A percentile compares a stretch with the other conserved stretches of the same genome.
These are phyloP conservation scores for Leishmania aethiopica DNA, from an alignment of 208 protist genomes.

Conservation along the genomic window DNA sequence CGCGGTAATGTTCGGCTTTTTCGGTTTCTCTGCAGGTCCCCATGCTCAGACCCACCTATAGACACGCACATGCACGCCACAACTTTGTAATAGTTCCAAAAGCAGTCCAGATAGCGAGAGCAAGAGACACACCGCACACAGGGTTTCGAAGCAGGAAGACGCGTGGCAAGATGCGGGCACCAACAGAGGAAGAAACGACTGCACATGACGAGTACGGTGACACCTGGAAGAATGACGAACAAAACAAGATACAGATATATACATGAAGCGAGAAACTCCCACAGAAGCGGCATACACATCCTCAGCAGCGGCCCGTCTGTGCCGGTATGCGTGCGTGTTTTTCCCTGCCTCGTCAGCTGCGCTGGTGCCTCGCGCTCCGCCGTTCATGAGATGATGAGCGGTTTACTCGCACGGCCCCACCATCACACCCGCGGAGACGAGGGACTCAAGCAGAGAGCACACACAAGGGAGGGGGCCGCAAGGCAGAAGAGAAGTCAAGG, in stretches of 20 bases:
- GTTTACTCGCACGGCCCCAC: neutral
- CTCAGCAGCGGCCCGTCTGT: neutral
- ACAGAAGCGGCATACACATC: neutral
- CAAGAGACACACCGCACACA: neutral
- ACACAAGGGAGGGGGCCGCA: neutral
- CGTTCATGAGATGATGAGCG: neutral
- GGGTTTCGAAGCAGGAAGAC: neutral
- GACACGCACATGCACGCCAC: neutral
- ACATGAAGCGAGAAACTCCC: neutral
- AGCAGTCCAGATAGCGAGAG: neutral
- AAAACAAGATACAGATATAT: neutral
- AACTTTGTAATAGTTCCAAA: neutral
- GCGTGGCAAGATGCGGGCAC: neutral
- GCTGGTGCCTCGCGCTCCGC: neutral
- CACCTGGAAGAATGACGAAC: neutral
- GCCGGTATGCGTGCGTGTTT: neutral
- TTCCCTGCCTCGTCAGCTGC: neutral
- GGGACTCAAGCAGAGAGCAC: neutral
- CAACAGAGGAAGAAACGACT: neutral
- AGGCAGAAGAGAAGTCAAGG: neutral
- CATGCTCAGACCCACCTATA: neutral
- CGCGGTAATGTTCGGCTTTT: neutral
- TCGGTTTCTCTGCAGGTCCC: neutral
- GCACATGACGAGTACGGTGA: neutral
- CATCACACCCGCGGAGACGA: neutral